Evolutionary conservation across 208 protist genomes (phyloP).

Genomic region (Histomonas meleagridis): DNA sequence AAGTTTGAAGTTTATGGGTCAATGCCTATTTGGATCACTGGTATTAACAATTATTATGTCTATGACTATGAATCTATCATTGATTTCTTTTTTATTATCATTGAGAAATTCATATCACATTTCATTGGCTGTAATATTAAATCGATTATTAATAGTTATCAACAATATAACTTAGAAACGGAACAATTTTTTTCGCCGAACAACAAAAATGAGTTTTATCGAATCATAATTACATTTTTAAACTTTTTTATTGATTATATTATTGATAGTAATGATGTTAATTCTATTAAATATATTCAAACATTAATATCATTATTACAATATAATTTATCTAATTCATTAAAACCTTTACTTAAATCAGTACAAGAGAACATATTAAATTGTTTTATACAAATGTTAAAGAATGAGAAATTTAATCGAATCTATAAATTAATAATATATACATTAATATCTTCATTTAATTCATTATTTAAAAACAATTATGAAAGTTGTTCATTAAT

Average conservation of each 20-base stretch:
- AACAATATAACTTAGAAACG: not conserved
- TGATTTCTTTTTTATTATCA: not conserved
- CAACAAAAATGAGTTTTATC: not conserved
- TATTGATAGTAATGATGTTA: not conserved
- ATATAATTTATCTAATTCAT: not conserved
- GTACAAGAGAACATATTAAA: not conserved
- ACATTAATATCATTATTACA: not conserved
- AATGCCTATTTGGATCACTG: not conserved
- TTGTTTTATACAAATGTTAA: not conserved
- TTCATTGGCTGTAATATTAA: not conserved
- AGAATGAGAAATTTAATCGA: not conserved
- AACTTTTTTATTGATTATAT: not conserved
- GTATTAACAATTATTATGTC: not conserved
- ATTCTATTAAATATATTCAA: not conserved
- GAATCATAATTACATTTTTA: not conserved
- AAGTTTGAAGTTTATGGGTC: not conserved
- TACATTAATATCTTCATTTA: not conserved
- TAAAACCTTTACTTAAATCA: too few relatives aligned
- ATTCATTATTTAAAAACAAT: not conserved
- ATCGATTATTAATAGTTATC: not conserved
- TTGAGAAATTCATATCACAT: not conserved
- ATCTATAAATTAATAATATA: not conserved
- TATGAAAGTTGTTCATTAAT: not conserved
- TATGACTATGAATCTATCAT: not conserved
- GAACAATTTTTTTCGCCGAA: not conserved